These are phyloP conservation scores for Meyerozyma sp. DNA, from an alignment of 1,139 yeast genomes.

Conservation along the genomic window DNA sequence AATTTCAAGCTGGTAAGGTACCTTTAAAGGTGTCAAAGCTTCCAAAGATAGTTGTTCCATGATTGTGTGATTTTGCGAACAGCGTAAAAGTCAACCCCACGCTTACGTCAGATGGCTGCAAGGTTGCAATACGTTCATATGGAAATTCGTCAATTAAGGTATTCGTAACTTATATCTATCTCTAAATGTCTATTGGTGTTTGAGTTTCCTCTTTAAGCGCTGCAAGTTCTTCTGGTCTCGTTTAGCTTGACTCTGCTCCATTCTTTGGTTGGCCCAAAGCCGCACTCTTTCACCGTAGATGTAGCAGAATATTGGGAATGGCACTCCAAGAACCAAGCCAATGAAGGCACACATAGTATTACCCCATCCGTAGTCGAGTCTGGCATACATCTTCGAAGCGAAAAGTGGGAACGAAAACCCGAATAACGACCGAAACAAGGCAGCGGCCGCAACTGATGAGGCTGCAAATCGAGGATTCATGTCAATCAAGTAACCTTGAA, in stretches of 20 bases:
- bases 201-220: slow-evolving; percentile 16
- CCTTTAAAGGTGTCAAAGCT: slow-evolving; percentile 20
- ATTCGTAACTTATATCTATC: no score
- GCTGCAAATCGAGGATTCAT: slow-evolving; percentile 43
- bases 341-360: slow-evolving; percentile 41
- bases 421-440: slow-evolving; percentile 39
- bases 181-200: slow-evolving; percentile 6
- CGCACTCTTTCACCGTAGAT: slow-evolving; percentile 36
- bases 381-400: slow-evolving; percentile 35
- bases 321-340: slow-evolving; percentile 35
- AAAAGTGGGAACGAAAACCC: slow-evolving; percentile 41
- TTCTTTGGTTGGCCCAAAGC: slow-evolving; percentile 28
- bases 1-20: slow-evolving; percentile 22
- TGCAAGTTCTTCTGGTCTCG: slow-evolving; percentile 30
- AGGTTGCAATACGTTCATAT: neutral
- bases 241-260: slow-evolving; percentile 26
- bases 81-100: neutral
- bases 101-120: neutral
- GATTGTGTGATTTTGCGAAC: neutral
- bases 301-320: slow-evolving; percentile 40
- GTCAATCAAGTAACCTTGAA: slow-evolving; percentile 40
- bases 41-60: slow-evolving; percentile 1
- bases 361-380: slow-evolving; percentile 42
- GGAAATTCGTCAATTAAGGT: neutral
- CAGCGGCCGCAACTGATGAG: slow-evolving; percentile 43